These are phyloP conservation scores for Rubus idaeus DNA, from an alignment of 306 rosid species.

Conservation along the genomic window DNA sequence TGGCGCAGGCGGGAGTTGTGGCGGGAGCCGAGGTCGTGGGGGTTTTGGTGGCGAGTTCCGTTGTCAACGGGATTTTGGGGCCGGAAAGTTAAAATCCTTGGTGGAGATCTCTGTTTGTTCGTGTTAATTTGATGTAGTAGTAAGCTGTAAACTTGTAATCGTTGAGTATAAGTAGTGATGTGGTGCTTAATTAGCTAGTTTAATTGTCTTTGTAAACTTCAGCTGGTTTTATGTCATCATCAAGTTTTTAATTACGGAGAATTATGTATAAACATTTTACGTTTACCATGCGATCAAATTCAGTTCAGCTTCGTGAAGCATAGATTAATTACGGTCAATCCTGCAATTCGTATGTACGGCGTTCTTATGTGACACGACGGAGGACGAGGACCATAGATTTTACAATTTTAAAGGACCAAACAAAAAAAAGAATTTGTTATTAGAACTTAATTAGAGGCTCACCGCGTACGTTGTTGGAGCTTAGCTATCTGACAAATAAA, in stretches of 20 bases:
- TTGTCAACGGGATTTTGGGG: constrained; percentile 80
- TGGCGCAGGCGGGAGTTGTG: constrained; percentile 78
- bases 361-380: constrained; percentile 1
- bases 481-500: background rate
- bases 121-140: too few species aligned
- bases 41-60: constrained; percentile 60
- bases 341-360: background rate
- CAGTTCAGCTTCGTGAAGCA: background rate
- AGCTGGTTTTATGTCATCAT: background rate
- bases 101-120: constrained; percentile 31
- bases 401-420: too few species aligned
- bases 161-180: background rate
- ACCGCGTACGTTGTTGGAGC: background rate
- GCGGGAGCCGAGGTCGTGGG: constrained; percentile 75
- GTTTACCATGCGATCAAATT: too few species aligned
- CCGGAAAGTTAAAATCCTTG: constrained; percentile 38
- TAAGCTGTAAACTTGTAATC: background rate
- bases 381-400: background rate
- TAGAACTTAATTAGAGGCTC: too few species aligned
- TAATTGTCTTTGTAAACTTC: background rate
- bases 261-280: background rate
- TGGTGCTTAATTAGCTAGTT: background rate
- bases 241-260: background rate
- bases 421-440: too few species aligned
- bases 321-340: too few species aligned